Evolutionary conservation across 1,284 basidiomycete genomes (phyloP), one percentile per base, ranked within the genome.

Genomic region (Ustilago lituana): DNA sequence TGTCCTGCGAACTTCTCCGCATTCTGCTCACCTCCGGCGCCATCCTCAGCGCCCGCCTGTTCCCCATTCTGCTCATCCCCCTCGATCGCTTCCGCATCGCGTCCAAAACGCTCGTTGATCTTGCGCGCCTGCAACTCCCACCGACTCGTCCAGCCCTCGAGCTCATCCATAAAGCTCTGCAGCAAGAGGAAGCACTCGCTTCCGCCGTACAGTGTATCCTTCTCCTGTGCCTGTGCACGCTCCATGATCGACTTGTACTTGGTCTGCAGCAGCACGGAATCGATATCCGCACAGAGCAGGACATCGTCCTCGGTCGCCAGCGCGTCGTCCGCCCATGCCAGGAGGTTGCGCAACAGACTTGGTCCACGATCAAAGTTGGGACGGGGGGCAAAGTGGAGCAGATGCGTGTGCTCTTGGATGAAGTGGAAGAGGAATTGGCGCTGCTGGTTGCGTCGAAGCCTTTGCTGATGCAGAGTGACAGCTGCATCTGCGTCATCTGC

Each of bases 171-270:
- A 27, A 70, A 70, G 43, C 61, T 64, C 40, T 64, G 67, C 23
- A 70, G 32, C 32, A 70, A 29, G 48, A 62, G 31, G 23, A 74
- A 63, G 39, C 68, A 74, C 22, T 65, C 63, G 45, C 63, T 65
- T 0, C 64, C 54, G 8, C 68, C 67, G 17, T 65, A 58, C 20
- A 62, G 36, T 4, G 51, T 59, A 24, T 64, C 64, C 39, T 62
- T 69, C 45, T 61, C 69, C 39, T 67, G 60, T n/a, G 54, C 48
- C 39, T 64, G 63, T 3, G 69, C 63, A 14, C 54, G 46, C 43
- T 73, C 70, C 58, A 73, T 70, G 47, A 71, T 58, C 40, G 49
- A 49, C 47, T 71, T 71, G 62, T 74, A 74, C 37, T 65, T 65
- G 26, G 58, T 63, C 46, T 74, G 71, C 19, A 74, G 48, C 50